Evolutionary conservation across 108 stramenopile species (phyloP).

Genomic region (Nannochloropsis oceanica): DNA sequence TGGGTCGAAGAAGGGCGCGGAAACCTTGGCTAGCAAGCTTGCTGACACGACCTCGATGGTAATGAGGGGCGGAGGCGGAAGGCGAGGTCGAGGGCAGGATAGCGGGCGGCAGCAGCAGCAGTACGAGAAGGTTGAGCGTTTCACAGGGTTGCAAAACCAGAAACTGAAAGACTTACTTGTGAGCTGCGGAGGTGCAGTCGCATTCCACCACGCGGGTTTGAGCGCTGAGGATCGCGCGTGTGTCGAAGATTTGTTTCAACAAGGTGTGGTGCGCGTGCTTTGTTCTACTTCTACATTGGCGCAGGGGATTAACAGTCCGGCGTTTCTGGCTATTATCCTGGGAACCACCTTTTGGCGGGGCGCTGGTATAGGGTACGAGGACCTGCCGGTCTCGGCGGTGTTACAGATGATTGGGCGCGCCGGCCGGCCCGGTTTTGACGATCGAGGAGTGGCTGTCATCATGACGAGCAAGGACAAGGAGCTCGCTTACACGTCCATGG

Average conservation of each 20-base stretch:
- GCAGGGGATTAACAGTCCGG: constrained; percentile 89
- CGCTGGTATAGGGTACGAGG: constrained; percentile 52
- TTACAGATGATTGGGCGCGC: constrained; percentile 96
- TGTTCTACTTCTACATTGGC: constrained; percentile 88
- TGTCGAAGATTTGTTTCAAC: constrained; percentile 60
- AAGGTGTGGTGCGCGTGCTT: constrained; percentile 49
- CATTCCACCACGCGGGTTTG: constrained; percentile 76
- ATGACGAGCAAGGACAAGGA: constrained; percentile 33
- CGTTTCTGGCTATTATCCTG: constrained; percentile 80
- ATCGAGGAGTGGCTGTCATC: constrained; percentile 55
- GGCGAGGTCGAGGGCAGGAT: neutral
- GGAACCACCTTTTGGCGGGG: constrained; percentile 84
- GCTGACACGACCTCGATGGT: neutral
- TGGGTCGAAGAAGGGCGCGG: constrained; percentile 76
- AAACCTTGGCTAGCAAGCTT: constrained; percentile 50
- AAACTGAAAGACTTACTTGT: neutral
- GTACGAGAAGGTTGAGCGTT: neutral
- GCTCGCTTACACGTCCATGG: neutral
- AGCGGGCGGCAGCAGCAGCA: neutral
- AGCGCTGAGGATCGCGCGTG: constrained; percentile 45
- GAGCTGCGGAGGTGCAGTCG: constrained; percentile 11
- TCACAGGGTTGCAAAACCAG: neutral
- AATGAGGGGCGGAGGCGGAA: neutral
- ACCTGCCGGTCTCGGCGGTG: constrained; percentile 59
- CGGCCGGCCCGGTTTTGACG: constrained; percentile 84